Percentiles rank a stretch among this genome's conserved stretches.
Conservation (phyloP, 1,284 basidiomycete genomes). For the Gymnopus androsaceus region DNA sequence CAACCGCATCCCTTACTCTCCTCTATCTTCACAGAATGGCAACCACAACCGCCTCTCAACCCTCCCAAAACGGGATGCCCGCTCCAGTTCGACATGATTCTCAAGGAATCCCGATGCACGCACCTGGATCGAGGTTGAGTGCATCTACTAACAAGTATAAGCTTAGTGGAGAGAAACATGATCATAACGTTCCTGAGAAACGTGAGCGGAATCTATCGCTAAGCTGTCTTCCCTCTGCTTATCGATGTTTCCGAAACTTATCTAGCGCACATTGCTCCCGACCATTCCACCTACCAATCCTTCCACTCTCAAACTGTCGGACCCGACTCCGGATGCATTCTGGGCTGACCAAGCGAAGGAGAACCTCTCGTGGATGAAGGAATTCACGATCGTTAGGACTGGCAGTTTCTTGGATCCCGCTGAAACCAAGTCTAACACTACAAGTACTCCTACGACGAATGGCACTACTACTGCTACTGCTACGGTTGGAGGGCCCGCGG, state of each 20-base stretch:
- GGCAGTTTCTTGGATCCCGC: slow-evolving; percentile 77
- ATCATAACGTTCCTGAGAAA: slow-evolving; percentile 5
- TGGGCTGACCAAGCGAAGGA: slow-evolving; percentile 86
- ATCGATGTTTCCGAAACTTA: no score
- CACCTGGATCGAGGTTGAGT: slow-evolving; percentile 69
- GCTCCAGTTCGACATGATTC: slow-evolving; percentile 7
- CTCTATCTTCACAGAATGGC: no score
- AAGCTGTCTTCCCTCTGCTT: no score
- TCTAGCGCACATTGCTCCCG: slow-evolving; percentile 70
- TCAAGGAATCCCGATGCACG: slow-evolving; percentile 39
- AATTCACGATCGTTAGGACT: slow-evolving; percentile 86
- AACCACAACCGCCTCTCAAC: no score
- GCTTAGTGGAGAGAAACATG: no score
- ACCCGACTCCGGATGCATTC: slow-evolving; percentile 77
- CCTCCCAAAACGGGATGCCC: no score
- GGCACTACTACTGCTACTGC: not conserved
- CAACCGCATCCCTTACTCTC: no score
- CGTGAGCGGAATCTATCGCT: no score
- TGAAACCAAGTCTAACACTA: slow-evolving; percentile 49
- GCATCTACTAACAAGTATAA: slow-evolving; percentile 52
- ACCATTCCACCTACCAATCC: slow-evolving; percentile 68
- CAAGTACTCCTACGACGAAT: not conserved
- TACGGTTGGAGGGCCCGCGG: not conserved
- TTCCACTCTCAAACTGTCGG: slow-evolving; percentile 76
- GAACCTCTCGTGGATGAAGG: slow-evolving; percentile 86